Evolutionary conservation across 1,284 basidiomycete genomes (phyloP).

Genomic region (Phlebopus sp.): DNA sequence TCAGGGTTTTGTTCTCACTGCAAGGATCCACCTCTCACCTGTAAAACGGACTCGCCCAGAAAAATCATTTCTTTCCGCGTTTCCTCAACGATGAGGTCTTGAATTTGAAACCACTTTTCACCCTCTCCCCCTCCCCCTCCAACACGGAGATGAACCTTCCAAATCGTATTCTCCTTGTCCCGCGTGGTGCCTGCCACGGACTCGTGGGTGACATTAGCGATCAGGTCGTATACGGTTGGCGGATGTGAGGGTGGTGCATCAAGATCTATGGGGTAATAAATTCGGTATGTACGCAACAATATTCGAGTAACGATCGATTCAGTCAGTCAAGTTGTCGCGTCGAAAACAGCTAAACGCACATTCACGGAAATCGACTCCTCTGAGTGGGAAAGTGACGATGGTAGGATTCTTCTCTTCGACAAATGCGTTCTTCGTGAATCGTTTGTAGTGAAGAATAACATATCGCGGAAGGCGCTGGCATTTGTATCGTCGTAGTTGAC

Average conservation of each 20-base stretch:
- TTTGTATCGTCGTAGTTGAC: constrained; percentile 87
- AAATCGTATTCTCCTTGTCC: constrained; percentile 83
- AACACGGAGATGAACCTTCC: constrained; percentile 90
- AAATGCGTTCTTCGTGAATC: constrained; percentile 98
- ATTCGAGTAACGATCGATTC: constrained; percentile 14
- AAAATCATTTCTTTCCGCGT: constrained; percentile 97
- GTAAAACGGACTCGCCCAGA: constrained; percentile 92
- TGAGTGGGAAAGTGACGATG: constrained; percentile 94
- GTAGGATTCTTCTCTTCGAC: constrained; percentile 99
- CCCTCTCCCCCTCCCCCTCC: constrained; percentile 74
- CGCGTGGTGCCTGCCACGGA: constrained; percentile 91
- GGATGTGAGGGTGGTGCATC: constrained; percentile 58
- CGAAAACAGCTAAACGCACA: constrained; percentile 57
- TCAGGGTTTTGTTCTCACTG: constrained; percentile 2
- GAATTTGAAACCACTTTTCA: constrained; percentile 96
- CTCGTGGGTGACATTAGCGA: constrained; percentile 94
- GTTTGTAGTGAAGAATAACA: constrained; percentile 93
- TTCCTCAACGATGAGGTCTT: constrained; percentile 96
- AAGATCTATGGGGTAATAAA: constrained; percentile 55
- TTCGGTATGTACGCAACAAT: constrained; percentile 10
- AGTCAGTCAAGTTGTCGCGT: constrained; percentile 20
- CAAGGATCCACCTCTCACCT: constrained; percentile 49
- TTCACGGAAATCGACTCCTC: constrained; percentile 87
- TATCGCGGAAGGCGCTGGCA: constrained; percentile 87
- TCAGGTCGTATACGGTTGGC: constrained; percentile 84